A percentile compares a stretch with the other conserved stretches of the same genome.
These are phyloP conservation scores for Nicotiana sylvestris DNA, from an alignment of 257 asterid species.

Conservation along the genomic window DNA sequence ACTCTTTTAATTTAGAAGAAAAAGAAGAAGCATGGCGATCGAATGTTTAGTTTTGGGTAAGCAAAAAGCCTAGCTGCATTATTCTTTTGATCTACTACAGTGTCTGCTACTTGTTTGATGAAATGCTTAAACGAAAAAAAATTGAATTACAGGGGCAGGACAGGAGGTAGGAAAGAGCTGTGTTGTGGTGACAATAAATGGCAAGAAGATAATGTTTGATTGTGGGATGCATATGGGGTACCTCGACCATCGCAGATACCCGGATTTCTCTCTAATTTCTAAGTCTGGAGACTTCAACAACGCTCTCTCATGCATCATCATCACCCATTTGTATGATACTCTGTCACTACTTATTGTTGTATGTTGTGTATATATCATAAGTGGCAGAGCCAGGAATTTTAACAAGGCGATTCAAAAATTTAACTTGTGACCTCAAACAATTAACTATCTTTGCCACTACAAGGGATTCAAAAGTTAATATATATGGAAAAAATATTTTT, in stretches of 20 bases:
- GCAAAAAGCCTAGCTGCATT: not conserved
- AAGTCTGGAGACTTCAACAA: constrained; percentile 43
- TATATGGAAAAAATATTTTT: too few relatives aligned
- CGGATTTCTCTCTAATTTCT: constrained; percentile 67
- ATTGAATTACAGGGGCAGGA: constrained; percentile 63
- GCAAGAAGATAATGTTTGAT: constrained; percentile 88
- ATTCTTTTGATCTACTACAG: not conserved
- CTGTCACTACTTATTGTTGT: not conserved
- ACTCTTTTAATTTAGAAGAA: not conserved
- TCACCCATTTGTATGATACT: constrained; percentile 63
- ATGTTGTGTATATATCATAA: not conserved
- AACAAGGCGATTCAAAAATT: too few relatives aligned
- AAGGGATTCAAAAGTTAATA: too few relatives aligned
- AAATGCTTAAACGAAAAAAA: not conserved
- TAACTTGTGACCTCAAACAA: too few relatives aligned
- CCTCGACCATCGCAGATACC: constrained; percentile 60
- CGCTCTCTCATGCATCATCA: constrained; percentile 68
- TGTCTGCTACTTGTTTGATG: not conserved
- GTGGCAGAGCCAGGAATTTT: too few relatives aligned
- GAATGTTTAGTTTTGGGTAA: constrained; percentile 22
- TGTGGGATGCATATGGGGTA: constrained; percentile 98
- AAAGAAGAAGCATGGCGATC: not conserved
- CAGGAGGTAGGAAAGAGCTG: constrained; percentile 99
- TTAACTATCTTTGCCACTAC: too few relatives aligned
- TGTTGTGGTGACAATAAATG: constrained; percentile 68